phyloP scores from a whole-genome alignment of 2,329 filamentous ascomycete species.

The Sclerotinia spermophila region DNA sequence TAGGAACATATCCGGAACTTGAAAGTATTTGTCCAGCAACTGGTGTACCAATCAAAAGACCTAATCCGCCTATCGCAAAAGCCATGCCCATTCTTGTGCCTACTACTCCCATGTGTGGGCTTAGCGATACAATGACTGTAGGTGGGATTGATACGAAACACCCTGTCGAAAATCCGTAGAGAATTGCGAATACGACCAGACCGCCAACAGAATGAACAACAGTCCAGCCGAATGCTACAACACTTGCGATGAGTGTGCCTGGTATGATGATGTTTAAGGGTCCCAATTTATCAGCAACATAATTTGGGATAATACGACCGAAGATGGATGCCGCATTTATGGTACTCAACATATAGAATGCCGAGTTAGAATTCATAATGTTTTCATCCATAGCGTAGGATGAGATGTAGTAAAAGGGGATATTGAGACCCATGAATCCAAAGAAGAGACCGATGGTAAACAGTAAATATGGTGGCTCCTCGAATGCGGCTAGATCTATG shows the following conservation, averaged over 20 bases:
- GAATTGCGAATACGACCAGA: constrained; percentile 21
- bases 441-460: constrained; percentile 47
- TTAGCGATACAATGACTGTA: constrained; percentile 20
- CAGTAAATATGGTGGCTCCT: constrained; percentile 19
- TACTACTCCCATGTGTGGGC: constrained; percentile 17
- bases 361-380: constrained; percentile 20
- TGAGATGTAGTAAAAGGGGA: constrained; percentile 28
- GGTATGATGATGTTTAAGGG: constrained; percentile 38
- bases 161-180: constrained; percentile 28
- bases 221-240: constrained; percentile 23
- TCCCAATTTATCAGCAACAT: constrained; percentile 24
- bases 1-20: constrained; percentile 5
- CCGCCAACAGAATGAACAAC: constrained; percentile 18
- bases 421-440: constrained; percentile 36
- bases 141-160: constrained; percentile 23
- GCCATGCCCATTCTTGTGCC: constrained; percentile 24
- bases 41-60: constrained; percentile 22
- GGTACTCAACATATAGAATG: constrained; percentile 27
- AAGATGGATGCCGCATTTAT: constrained; percentile 27
- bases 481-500: constrained; percentile 14
- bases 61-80: constrained; percentile 18
- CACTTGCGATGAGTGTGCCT: constrained; percentile 17
- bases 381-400: constrained; percentile 20
- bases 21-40: constrained; percentile 14
- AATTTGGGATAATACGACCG: constrained; percentile 26